Evolutionary conservation across 108 stramenopile genomes (phyloP), one percentile per base, ranked within the genome.

Genomic region (Skeletonema costatum): DNA sequence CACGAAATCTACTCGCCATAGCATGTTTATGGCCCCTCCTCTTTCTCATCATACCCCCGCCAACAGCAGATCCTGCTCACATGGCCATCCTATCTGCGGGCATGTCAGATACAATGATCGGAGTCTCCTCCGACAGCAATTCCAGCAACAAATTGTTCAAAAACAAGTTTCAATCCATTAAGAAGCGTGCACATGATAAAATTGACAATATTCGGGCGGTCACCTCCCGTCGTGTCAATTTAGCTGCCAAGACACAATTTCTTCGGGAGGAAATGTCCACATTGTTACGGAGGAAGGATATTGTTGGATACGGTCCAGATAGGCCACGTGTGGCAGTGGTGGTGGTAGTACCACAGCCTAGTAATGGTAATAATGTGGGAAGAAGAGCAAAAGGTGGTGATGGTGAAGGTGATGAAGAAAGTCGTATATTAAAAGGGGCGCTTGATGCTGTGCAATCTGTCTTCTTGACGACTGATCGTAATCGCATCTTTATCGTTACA

Each of bases 301-400:
- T 90, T 30, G 78, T 89, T 78, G 93, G 93, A 30, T 94, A 92
- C 64, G 93, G 93, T 2, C 88, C 89, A 2, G 84, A 87, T n/a
- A 85, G 85, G 70, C 93, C 93, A 8, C 87, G 93, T 3, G 77
- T 90, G 10, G 90, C 88, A 10, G 76, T 90, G 29, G 86, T 92
- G 31, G 64, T 94, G 14, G 87, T 91, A 10, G 86, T 88, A 17
- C 71, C 72, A 31, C 48, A 64, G 29, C 33, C 56, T 30, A 21
- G n/a, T 31, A 46, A 41, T 17, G 10, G 31, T 17, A 19, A 7
- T 16, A 39, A 58, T 33, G 25, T 12, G 16, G 32, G 30, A 30
- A 21, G 12, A 19, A 32, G 2, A 17, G n/a, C n/a, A n/a, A 32
- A 60, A 12, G 11, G 19, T 1, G 19, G 51, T 68, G 11, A 2